A percentile compares a stretch with the other conserved stretches of the same genome.
These are phyloP conservation scores for Lotmaria passim DNA, from an alignment of 208 protist genomes.

Conservation along the genomic window DNA sequence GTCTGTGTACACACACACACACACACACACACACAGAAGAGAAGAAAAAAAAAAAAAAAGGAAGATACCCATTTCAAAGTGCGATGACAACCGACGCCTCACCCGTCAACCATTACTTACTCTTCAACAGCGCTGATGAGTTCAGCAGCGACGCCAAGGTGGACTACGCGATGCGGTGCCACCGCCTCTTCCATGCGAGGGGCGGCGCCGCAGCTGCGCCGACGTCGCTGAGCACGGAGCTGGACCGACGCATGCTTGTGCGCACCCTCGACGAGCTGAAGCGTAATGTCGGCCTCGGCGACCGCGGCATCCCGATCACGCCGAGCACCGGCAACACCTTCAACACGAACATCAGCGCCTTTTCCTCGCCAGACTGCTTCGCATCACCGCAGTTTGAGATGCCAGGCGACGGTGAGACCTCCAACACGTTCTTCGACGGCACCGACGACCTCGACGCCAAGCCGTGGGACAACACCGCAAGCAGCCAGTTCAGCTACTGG, in stretches of 20 bases:
- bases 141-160: constrained; percentile 77
- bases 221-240: constrained; percentile 20
- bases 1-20: too few relatives aligned
- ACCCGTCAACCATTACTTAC: constrained; percentile 77
- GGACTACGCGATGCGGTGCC: constrained; percentile 61
- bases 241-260: constrained; percentile 51
- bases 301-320: constrained; percentile 33
- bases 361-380: constrained; percentile 27
- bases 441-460: constrained; percentile 51
- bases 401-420: constrained; percentile 28
- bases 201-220: neutral
- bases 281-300: constrained; percentile 33
- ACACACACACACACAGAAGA: neutral
- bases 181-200: constrained; percentile 26
- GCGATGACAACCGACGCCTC: constrained; percentile 74
- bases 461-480: constrained; percentile 67
- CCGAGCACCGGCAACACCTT: constrained; percentile 49
- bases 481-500: constrained; percentile 61
- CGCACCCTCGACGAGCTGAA: constrained; percentile 64
- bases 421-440: constrained; percentile 37
- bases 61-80: neutral
- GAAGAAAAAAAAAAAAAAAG: too few relatives aligned
- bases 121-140: constrained; percentile 65
- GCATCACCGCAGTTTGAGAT: constrained; percentile 24
- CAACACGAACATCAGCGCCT: constrained; percentile 29